Base-by-base conservation (phyloP, 768 basidiomycete species). In the Macrolepiota dolichaula region DNA sequence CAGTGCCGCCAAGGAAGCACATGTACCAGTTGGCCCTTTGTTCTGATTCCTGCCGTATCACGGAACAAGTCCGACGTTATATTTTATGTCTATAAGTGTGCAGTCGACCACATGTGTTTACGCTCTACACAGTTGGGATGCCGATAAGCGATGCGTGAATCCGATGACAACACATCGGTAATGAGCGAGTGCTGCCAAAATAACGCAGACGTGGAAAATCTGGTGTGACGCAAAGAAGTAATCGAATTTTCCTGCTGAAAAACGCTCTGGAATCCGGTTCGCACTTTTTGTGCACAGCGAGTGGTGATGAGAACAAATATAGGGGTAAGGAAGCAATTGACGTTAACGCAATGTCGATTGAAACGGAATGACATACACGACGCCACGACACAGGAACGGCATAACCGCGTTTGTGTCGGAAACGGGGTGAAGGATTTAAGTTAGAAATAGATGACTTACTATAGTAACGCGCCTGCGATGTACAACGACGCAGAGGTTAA, bases 121-220 rank as follows among this genome's bases (percentile, higher is more conserved):
- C 40, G 35, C 64, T 62, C 63, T 65, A 66, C 76, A 77, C 35
- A 68, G 38, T 46, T 65, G 44, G 63, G 68, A 24, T 70, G 66
- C 51, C 47, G 75, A 72, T 73, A 91, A 85, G 72, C 86, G 82
- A 72, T 87, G 81, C 62, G 82, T 69, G 67, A 91, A 81, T 46
- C 80, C 80, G 24, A 79, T 80, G 62, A 86, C 66, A 61, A 91
- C 77, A 65, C 77, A 73, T 37, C 73, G 71, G 73, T 87, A 92
- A 65, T 91, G 89, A 10, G 84, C 76, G 65, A 88, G 72, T 37
- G 87, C 89, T 10, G 89, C 91, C 25, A 86, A 72, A 57, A 93
- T 78, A 38, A 96, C 93, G 67, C 83, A 86, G 62, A 87, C 71
- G 70, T 96, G 95, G 73, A 97, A 96, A 66, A 96, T 89, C 73